Evolutionary conservation across 306 rosid genomes (phyloP), one percentile per base, ranked within the genome.

Genomic region (Prunus persica): DNA sequence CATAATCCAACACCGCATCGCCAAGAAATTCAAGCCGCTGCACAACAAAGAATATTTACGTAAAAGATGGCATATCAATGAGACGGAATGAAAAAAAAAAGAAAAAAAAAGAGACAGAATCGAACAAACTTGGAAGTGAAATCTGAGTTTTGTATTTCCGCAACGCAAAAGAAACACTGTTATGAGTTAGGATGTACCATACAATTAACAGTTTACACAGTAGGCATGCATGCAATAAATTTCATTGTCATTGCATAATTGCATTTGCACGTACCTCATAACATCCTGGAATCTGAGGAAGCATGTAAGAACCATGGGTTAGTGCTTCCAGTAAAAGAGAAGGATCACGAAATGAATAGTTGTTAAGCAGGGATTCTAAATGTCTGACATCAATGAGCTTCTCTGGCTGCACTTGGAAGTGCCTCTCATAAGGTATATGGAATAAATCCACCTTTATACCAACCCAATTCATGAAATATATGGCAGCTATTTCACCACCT

Each of bases 301-400:
- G 86, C 93, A 91, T 89, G 82, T 85, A 89, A 41, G 98, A 91
- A 67, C 98, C 98, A 75, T 91, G 97, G 16, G 96, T 89, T 46
- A 93, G 19, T 30, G 98, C 98, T 86, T 93, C 98, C 27, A 89
- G 80, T 27, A 91, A 66, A 22, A 93, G 82, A 51, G 93, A 74
- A n/a, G 80, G 57, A 57, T 93, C 93, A 8, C 12, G 58, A 65
- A 93, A 93, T 3, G 82, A 19, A 75, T 93, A 91, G 51, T 84
- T 86, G 24, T 34, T 34, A 34, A 93, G 69, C 13, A 79, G 46
- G 5, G 88, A 89, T 77, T 91, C 87, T 16, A 93, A 67, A 78
- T 69, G 70, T 58, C 28, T 66, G 50, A 88, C 82, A 80, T 93
- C 83, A 5, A 93, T 55, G 25, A 78, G 74, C 27, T 65, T 88